Percentiles rank a stretch among this genome's conserved stretches.
phyloP scores from a whole-genome alignment of 2,329 filamentous ascomycete genomes.

The Neopestalotiopsis sp. region DNA sequence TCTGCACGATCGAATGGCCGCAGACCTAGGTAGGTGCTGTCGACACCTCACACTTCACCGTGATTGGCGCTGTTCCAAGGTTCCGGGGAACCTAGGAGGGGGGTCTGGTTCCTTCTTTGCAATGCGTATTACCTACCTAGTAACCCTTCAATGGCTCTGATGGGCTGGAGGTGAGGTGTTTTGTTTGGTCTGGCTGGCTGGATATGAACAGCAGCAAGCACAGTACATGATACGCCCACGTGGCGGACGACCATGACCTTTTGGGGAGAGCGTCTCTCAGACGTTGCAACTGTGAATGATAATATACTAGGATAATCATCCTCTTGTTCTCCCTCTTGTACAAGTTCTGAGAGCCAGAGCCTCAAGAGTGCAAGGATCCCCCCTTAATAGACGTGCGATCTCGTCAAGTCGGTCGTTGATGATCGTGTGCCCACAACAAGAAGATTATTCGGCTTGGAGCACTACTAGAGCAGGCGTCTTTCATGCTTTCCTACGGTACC shows the following conservation, averaged over 20 bases:
- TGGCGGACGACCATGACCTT: slow-evolving; percentile 17
- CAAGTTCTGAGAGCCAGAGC: too few species aligned
- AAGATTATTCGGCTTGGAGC: not conserved
- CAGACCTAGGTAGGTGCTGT: slow-evolving; percentile 15
- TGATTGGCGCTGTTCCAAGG: slow-evolving; percentile 16
- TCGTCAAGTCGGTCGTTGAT: not conserved
- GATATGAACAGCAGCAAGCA: slow-evolving; percentile 10
- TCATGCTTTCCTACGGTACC: not conserved
- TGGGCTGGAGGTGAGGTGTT: not conserved
- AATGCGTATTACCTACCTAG: not conserved
- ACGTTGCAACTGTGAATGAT: too few species aligned
- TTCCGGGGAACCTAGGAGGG: not conserved
- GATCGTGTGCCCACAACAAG: not conserved
- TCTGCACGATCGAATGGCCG: slow-evolving; percentile 1
- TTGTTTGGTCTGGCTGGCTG: not conserved
- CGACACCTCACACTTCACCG: not conserved
- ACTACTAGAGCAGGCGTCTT: too few species aligned
- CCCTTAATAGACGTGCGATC: not conserved
- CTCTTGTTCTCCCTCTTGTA: too few species aligned
- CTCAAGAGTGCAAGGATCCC: not conserved
- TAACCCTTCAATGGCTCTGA: not conserved
- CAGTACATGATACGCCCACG: slow-evolving; percentile 17
- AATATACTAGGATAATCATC: too few species aligned
- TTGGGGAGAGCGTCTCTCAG: not conserved
- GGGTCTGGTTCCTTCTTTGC: not conserved